Evolutionary conservation across 305 asterid genomes (phyloP).

Genomic region (Rubia tinctorum): DNA sequence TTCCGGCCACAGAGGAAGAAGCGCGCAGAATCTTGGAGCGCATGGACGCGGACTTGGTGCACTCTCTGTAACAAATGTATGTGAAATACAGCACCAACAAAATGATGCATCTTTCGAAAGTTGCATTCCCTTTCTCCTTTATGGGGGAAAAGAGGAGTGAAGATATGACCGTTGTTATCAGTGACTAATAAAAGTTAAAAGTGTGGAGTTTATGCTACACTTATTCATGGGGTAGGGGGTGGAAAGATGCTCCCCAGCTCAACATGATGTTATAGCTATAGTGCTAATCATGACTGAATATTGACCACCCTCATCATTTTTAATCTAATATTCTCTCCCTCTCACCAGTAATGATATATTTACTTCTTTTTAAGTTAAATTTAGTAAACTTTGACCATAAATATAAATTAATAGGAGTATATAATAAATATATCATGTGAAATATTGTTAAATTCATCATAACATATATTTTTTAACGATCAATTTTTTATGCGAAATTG

Average conservation of each 20-base stretch:
- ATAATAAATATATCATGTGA: too few relatives aligned
- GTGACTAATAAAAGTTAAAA: background rate
- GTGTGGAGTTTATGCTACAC: background rate
- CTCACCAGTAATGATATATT: too few relatives aligned
- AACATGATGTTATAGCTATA: background rate
- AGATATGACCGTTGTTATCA: background rate
- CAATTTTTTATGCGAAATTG: too few relatives aligned
- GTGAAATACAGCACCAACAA: background rate
- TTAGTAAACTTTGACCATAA: too few relatives aligned
- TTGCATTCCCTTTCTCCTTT: background rate
- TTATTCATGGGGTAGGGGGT: background rate
- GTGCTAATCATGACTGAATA: background rate
- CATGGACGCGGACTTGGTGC: conserved; percentile 68
- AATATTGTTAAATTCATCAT: too few relatives aligned
- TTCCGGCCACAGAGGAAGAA: conserved; percentile 96
- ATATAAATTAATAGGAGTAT: too few relatives aligned
- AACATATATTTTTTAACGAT: too few relatives aligned
- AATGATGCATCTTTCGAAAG: background rate
- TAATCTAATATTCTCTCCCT: too few relatives aligned
- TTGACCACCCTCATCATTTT: too few relatives aligned
- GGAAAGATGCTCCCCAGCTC: background rate
- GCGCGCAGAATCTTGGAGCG: conserved; percentile 72
- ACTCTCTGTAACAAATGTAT: conserved; percentile 6
- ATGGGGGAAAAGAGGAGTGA: background rate
- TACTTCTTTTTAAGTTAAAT: too few relatives aligned